Percentiles rank a stretch among this genome's conserved stretches.
These are phyloP conservation scores for Neonectria ditissima DNA, from an alignment of 2,329 filamentous ascomycete genomes.

Conservation along the genomic window DNA sequence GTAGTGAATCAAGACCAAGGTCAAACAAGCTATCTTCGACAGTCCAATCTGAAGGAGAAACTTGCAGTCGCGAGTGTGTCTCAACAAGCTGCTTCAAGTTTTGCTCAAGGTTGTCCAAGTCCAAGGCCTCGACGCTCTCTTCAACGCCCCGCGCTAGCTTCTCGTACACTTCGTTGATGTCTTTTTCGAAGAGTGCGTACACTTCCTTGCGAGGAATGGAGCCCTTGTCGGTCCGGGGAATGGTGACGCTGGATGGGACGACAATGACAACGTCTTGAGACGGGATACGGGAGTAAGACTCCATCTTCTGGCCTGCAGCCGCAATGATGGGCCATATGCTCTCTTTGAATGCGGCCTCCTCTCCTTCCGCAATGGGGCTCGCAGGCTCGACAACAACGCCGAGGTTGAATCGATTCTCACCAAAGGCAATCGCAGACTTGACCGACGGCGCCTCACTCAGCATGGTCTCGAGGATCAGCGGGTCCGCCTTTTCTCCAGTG, in stretches of 20 bases:
- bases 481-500: slow-evolving; percentile 43
- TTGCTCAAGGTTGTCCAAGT: slow-evolving; percentile 26
- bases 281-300: slow-evolving; percentile 34
- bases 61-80: slow-evolving; percentile 18
- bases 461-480: slow-evolving; percentile 37
- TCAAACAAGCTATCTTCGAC: slow-evolving; percentile 30
- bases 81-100: slow-evolving; percentile 26
- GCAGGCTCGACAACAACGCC: slow-evolving; percentile 41
- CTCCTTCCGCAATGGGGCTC: slow-evolving; percentile 2
- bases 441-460: slow-evolving; percentile 32
- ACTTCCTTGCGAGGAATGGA: slow-evolving; percentile 40
- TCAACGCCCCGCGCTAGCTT: slow-evolving; percentile 24
- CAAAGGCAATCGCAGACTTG: slow-evolving; percentile 36
- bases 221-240: slow-evolving; percentile 44
- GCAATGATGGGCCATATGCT: slow-evolving; percentile 35
- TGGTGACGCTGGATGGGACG: slow-evolving; percentile 12
- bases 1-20: slow-evolving; percentile 30
- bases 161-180: slow-evolving; percentile 33
- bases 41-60: slow-evolving; percentile 14
- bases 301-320: slow-evolving; percentile 33
- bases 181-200: slow-evolving; percentile 30
- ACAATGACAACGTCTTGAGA: slow-evolving; percentile 38
- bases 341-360: slow-evolving; percentile 26
- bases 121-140: slow-evolving; percentile 27
- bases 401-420: slow-evolving; percentile 39